These are phyloP conservation scores for Ophiostoma ulmi DNA, from an alignment of 2,329 filamentous ascomycete genomes.

Conservation along the genomic window DNA sequence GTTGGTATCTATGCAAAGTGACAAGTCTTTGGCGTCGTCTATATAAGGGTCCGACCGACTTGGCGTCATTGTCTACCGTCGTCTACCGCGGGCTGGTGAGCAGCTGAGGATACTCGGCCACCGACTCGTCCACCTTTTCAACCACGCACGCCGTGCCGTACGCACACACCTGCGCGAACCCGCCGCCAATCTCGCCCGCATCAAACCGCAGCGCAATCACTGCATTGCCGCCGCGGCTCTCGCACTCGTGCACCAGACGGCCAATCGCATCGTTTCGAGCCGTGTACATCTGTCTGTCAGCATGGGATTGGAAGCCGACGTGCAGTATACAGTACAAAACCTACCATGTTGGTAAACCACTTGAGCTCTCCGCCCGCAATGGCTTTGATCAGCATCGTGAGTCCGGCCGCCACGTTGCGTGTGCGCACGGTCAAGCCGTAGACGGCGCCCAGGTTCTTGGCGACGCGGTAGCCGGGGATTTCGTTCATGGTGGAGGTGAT, in stretches of 20 bases:
- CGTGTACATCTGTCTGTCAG: slow-evolving; percentile 28
- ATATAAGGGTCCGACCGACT: no score
- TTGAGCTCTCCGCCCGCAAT: slow-evolving; percentile 54
- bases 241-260: slow-evolving; percentile 52
- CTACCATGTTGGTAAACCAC: slow-evolving; percentile 51
- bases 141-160: slow-evolving; percentile 56
- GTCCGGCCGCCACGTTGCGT: slow-evolving; percentile 53
- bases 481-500: slow-evolving; percentile 61
- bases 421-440: slow-evolving; percentile 40
- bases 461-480: slow-evolving; percentile 55
- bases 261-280: slow-evolving; percentile 55
- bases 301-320: no score
- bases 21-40: no score
- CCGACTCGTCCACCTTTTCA: slow-evolving; percentile 46
- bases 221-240: slow-evolving; percentile 55
- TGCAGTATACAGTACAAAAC: no score
- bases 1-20: no score
- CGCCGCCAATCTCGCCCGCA: slow-evolving; percentile 47
- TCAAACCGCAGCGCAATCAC: slow-evolving; percentile 57
- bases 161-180: slow-evolving; percentile 53
- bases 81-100: not conserved
- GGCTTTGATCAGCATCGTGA: slow-evolving; percentile 54
- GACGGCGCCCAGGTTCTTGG: slow-evolving; percentile 52
- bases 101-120: slow-evolving; percentile 28
- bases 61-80: no score